A percentile compares a stretch with the other conserved stretches of the same genome.
Evolutionary conservation across 169 alveolate genomes (phyloP).

Genomic region (Toxoplasma gondii): DNA sequence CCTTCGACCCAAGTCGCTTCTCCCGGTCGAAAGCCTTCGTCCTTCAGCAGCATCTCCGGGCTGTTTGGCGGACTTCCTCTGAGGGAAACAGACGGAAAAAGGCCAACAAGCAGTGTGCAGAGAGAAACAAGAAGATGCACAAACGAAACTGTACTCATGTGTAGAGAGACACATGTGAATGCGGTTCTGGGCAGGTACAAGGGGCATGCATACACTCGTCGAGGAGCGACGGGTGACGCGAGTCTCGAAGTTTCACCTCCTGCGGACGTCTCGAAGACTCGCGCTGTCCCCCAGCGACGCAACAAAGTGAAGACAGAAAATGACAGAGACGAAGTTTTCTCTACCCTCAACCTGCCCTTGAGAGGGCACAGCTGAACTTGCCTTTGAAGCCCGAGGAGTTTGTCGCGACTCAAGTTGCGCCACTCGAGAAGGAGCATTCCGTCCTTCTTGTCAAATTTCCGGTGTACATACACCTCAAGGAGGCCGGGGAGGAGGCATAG

Average conservation of each 20-base stretch:
- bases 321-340: no score
- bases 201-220: no score
- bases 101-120: background rate
- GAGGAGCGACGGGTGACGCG: no score
- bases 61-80: background rate
- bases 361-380: background rate
- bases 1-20: background rate
- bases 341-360: no score
- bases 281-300: no score
- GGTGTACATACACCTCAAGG: constrained; percentile 35
- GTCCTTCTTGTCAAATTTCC: background rate
- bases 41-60: background rate
- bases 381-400: background rate
- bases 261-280: no score
- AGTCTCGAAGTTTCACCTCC: no score
- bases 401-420: background rate
- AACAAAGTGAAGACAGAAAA: no score
- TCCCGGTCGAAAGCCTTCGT: background rate
- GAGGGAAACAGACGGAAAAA: background rate
- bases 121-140: background rate
- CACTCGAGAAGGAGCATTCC: background rate
- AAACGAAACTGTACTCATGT: background rate
- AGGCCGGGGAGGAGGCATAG: background rate
- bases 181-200: no score
- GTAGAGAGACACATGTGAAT: background rate